phyloP scores from a whole-genome alignment of 805 yeast species.

The Candida palmyrensis region DNA sequence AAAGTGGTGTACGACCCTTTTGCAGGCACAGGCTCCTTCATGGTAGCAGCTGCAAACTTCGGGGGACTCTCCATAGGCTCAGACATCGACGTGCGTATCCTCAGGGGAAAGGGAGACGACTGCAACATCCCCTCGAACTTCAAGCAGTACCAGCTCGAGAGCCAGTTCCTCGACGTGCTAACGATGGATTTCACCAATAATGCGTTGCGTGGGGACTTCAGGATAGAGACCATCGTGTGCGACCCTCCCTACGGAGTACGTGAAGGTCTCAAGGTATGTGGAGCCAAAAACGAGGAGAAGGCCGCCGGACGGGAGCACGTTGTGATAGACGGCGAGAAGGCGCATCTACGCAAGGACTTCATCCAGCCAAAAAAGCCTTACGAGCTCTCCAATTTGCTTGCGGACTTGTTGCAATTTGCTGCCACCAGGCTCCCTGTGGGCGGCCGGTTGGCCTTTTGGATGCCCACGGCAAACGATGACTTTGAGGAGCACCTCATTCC shows the following conservation, averaged over 20 bases:
- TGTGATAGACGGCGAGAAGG: slow-evolving; percentile 73
- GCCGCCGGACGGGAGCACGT: slow-evolving; percentile 69
- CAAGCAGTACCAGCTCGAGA: slow-evolving; percentile 59
- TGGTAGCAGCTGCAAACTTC: slow-evolving; percentile 80
- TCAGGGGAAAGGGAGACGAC: slow-evolving; percentile 60
- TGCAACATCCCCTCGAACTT: slow-evolving; percentile 63
- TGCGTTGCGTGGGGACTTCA: slow-evolving; percentile 59
- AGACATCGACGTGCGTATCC: slow-evolving; percentile 79
- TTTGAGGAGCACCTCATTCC: slow-evolving; percentile 68
- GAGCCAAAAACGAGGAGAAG: slow-evolving; percentile 64
- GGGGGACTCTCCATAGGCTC: slow-evolving; percentile 82
- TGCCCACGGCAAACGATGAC: slow-evolving; percentile 94
- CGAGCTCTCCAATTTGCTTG: slow-evolving; percentile 68
- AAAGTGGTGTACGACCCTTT: slow-evolving; percentile 87
- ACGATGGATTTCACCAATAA: slow-evolving; percentile 96
- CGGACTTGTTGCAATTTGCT: slow-evolving; percentile 72
- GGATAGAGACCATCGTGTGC: slow-evolving; percentile 78
- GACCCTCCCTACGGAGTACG: slow-evolving; percentile 98
- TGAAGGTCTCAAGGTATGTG: slow-evolving; percentile 91
- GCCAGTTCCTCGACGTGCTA: slow-evolving; percentile 63
- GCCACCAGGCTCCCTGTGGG: slow-evolving; percentile 63
- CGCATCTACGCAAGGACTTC: slow-evolving; percentile 74
- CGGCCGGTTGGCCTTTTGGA: slow-evolving; percentile 92
- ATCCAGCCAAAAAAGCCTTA: slow-evolving; percentile 92
- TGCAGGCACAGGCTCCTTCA: slow-evolving; percentile 93